Base-by-base conservation (phyloP, 441 rosid genomes). In the Pelargonium cotyledonis region DNA sequence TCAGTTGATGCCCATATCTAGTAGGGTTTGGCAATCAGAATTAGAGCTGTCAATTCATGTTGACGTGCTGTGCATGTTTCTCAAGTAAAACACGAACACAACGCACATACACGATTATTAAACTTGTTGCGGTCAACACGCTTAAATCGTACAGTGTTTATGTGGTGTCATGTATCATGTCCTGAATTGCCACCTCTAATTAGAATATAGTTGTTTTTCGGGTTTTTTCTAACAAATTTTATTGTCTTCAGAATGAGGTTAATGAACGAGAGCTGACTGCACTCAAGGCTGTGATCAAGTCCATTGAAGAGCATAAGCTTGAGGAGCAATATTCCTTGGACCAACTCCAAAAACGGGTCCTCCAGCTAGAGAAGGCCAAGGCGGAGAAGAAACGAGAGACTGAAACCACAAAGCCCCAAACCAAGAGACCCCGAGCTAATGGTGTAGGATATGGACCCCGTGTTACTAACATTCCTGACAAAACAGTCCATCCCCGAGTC, bases 351-450 rank as follows among this genome's bases (percentile, higher is more conserved):
- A 86, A 86, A 68, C 81, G 84, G 68, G 86, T 95, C 67, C 67
- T 82, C 69, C 88, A 84, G 81, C 88, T 95, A 21, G 97, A 92
- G 93, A 95, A 95, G 78, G 96, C 90, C 66, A 95, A 92, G 83
- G 91, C 97, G 10, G 99, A 95, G 74, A 89, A 84, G 83, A 92
- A 88, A 77, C 80, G 90, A 75, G 92, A 77, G 41, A 89, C 87
- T 5, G 99, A 90, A 81, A 88, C 82, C 68, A 82, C 88, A 21
- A 94, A 88, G 82, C 98, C 99, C 70, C 97, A 86, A 69, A 82
- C 96, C 49, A 95, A 95, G 85, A 87, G 98, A 75, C 95, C 97
- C 60, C 96, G 97, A 38, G 90, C 86, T 26, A 86, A 71, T 64
- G 80, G 79, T 60, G 84, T 68, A 7, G 89, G 91, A 70, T 85